Evolutionary conservation across 306 rosid species (phyloP).

Genomic region (Fagus crenata): DNA sequence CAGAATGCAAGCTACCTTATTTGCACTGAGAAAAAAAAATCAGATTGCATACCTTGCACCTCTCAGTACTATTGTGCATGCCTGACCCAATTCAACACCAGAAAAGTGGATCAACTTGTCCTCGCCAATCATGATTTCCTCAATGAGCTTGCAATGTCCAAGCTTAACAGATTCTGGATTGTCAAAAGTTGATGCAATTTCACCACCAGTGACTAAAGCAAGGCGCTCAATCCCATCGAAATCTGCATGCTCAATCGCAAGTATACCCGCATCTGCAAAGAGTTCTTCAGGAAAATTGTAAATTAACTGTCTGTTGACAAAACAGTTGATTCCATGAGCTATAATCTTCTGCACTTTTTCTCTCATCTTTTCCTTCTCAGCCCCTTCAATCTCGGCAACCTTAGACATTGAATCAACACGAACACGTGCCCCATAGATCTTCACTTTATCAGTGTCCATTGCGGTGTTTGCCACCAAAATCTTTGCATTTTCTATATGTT

Average conservation of each 20-base stretch:
- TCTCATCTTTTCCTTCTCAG: slow-evolving; percentile 95
- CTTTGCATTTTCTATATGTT: slow-evolving; percentile 87
- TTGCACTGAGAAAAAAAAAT: neutral
- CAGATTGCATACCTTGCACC: slow-evolving; percentile 72
- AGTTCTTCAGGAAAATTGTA: slow-evolving; percentile 98
- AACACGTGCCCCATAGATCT: slow-evolving; percentile 93
- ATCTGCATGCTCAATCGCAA: slow-evolving; percentile 99
- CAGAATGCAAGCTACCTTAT: neutral
- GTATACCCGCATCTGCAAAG: slow-evolving; percentile 94
- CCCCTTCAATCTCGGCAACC: slow-evolving; percentile 94
- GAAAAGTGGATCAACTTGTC: slow-evolving; percentile 94
- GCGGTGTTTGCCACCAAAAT: slow-evolving; percentile 97
- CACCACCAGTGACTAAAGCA: slow-evolving; percentile 92
- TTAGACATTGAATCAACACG: slow-evolving; percentile 92
- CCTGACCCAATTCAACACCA: slow-evolving; percentile 96
- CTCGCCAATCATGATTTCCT: slow-evolving; percentile 96
- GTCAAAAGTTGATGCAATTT: slow-evolving; percentile 94
- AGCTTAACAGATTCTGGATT: slow-evolving; percentile 95
- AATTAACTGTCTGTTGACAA: slow-evolving; percentile 89
- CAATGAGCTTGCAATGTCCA: slow-evolving; percentile 85
- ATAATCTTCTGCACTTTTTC: slow-evolving; percentile 94
- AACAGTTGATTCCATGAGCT: slow-evolving; percentile 87
- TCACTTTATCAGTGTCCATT: slow-evolving; percentile 96
- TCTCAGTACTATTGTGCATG: slow-evolving; percentile 87
- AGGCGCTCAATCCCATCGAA: slow-evolving; percentile 93